phyloP scores from a whole-genome alignment of 352 stramenopile genomes.

The Globisporangium canariense region DNA sequence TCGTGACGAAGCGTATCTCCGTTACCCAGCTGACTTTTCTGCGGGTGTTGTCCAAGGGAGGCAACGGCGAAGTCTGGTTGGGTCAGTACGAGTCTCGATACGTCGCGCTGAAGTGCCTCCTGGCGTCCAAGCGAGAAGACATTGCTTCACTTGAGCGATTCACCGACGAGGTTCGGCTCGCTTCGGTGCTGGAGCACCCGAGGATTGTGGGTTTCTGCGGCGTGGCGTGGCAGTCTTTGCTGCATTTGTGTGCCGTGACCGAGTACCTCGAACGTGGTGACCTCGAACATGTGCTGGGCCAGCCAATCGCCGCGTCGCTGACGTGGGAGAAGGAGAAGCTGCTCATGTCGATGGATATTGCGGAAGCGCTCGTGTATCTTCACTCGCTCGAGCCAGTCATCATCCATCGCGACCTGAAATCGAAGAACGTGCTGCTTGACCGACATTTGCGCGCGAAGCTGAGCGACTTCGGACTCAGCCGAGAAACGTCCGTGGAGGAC shows the following conservation, averaged over 20 bases:
- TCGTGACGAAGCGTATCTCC: constrained; percentile 75
- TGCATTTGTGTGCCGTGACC: constrained; percentile 72
- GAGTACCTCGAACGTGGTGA: constrained; percentile 82
- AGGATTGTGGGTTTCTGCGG: constrained; percentile 82
- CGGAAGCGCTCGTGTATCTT: constrained; percentile 67
- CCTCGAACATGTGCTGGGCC: constrained; percentile 45
- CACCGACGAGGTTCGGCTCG: constrained; percentile 77
- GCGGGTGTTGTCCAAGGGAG: constrained; percentile 66
- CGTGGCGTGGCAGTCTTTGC: constrained; percentile 72
- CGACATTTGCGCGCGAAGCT: constrained; percentile 59
- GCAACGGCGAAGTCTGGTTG: constrained; percentile 80
- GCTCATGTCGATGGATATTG: constrained; percentile 55
- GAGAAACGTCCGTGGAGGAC: constrained; percentile 59
- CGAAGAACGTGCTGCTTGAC: constrained; percentile 71
- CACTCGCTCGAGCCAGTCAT: constrained; percentile 62
- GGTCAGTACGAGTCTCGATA: constrained; percentile 70
- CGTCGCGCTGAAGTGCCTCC: constrained; percentile 76
- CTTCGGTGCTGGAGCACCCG: constrained; percentile 71
- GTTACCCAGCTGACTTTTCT: constrained; percentile 75
- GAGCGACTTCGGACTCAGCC: constrained; percentile 71
- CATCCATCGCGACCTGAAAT: constrained; percentile 75
- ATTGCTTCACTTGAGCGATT: constrained; percentile 69
- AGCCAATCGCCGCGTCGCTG: constrained; percentile 35
- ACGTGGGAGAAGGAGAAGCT: constrained; percentile 62
- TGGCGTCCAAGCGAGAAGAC: constrained; percentile 61